These are phyloP conservation scores for Euphorbia pulcherrima DNA, from an alignment of 345 rosid genomes.

Conservation along the genomic window DNA sequence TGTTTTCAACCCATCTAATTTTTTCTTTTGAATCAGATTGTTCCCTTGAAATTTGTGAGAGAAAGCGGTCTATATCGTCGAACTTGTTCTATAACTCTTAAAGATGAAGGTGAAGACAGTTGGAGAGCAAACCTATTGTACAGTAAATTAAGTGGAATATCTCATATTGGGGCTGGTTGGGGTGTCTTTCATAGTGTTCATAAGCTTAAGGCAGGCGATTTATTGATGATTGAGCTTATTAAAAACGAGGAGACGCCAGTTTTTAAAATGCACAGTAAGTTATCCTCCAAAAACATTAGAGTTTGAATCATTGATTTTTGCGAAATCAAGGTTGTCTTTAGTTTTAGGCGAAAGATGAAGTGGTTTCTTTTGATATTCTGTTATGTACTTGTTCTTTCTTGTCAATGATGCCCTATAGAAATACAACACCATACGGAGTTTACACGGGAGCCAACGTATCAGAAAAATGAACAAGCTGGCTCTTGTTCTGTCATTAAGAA, in stretches of 20 bases:
- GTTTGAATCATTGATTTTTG: too few relatives aligned
- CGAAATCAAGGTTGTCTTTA: too few relatives aligned
- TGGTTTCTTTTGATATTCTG: not conserved
- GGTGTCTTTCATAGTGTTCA: not conserved
- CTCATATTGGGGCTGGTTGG: constrained; percentile 10
- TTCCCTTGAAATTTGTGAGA: not conserved
- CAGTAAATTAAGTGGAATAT: not conserved
- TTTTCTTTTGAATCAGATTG: not conserved
- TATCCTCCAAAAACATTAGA: not conserved
- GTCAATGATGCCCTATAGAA: not conserved
- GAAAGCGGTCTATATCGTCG: not conserved
- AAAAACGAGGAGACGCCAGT: not conserved
- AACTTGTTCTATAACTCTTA: not conserved
- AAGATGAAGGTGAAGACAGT: constrained; percentile 7
- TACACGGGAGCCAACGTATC: not conserved
- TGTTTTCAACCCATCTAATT: not conserved
- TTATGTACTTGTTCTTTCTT: not conserved
- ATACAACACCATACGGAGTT: not conserved
- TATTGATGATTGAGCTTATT: constrained; percentile 1
- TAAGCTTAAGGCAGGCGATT: constrained; percentile 12
- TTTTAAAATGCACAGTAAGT: constrained; percentile 7
- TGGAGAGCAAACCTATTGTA: constrained; percentile 6
- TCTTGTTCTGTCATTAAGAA: not conserved
- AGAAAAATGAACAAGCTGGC: not conserved
- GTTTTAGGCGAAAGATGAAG: too few relatives aligned